Evolutionary conservation across 176 grass and related monocot genomes (phyloP).

Genomic region (Oryza coarctata): DNA sequence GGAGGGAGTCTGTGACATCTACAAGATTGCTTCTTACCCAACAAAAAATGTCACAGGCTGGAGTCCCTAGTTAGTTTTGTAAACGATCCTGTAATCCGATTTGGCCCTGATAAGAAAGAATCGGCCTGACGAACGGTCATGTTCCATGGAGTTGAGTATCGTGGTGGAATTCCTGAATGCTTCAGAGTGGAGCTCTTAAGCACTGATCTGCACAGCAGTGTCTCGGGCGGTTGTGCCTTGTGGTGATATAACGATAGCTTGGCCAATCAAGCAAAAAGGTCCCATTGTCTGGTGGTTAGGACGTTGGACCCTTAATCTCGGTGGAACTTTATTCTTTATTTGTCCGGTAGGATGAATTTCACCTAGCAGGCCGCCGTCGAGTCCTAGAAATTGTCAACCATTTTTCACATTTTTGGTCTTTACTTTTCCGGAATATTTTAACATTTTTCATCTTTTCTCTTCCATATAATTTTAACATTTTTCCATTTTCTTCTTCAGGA

Average conservation of each 20-base stretch:
- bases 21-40: constrained; percentile 80
- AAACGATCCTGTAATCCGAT: constrained; percentile 29
- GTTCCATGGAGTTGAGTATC: too few species aligned
- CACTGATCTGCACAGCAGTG: too few species aligned
- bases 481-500: background rate
- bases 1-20: constrained; percentile 66
- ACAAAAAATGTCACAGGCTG: constrained; percentile 34
- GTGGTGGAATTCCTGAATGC: background rate
- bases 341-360: too few species aligned
- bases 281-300: constrained; percentile 58
- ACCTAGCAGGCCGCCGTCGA: too few species aligned
- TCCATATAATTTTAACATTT: too few species aligned
- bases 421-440: too few species aligned
- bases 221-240: too few species aligned
- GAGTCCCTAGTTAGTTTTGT: constrained; percentile 33
- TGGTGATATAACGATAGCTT: too few species aligned
- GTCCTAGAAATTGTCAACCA: too few species aligned
- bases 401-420: too few species aligned
- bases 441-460: too few species aligned
- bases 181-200: background rate
- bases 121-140: background rate
- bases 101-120: background rate
- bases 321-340: constrained; percentile 21
- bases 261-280: background rate
- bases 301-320: constrained; percentile 60